Evolutionary conservation across 2,329 filamentous ascomycete species (phyloP).

Genomic region (Thelonectria blattea): DNA sequence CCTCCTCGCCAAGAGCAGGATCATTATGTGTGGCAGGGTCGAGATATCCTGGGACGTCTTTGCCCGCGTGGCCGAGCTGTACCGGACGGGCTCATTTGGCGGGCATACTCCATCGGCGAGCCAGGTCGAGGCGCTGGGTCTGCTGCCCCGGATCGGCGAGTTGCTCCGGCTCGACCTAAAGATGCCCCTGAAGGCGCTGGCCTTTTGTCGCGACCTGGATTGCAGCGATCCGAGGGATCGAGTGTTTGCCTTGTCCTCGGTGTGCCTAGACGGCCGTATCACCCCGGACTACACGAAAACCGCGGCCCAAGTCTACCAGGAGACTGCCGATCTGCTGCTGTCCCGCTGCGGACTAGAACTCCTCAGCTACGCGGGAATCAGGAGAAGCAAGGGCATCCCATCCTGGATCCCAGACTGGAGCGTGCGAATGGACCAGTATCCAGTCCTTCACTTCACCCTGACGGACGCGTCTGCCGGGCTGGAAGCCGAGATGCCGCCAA

Average conservation of each 20-base stretch:
- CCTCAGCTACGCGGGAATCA: constrained; percentile 10
- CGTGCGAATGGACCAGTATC: background rate
- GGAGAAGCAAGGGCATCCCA: background rate
- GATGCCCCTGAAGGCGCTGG: background rate
- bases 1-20: constrained; percentile 8
- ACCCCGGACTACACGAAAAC: too few relatives aligned
- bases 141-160: constrained; percentile 1
- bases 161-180: background rate
- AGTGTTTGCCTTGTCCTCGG: constrained; percentile 7
- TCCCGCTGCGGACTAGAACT: background rate
- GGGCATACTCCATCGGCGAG: too few relatives aligned
- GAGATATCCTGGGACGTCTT: constrained; percentile 3
- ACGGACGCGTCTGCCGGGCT: too few relatives aligned
- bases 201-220: constrained; percentile 3
- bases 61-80: too few relatives aligned
- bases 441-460: background rate
- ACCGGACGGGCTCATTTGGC: too few relatives aligned
- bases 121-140: background rate
- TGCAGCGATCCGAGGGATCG: constrained; percentile 13
- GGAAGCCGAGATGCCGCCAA: too few relatives aligned
- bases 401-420: constrained; percentile 19
- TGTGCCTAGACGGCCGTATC: constrained; percentile 1
- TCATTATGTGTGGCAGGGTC: constrained; percentile 13
- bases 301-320: too few relatives aligned
- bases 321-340: background rate